Conservation (phyloP, 2,329 filamentous ascomycete genomes). For the Parascedosporium putredinis region DNA sequence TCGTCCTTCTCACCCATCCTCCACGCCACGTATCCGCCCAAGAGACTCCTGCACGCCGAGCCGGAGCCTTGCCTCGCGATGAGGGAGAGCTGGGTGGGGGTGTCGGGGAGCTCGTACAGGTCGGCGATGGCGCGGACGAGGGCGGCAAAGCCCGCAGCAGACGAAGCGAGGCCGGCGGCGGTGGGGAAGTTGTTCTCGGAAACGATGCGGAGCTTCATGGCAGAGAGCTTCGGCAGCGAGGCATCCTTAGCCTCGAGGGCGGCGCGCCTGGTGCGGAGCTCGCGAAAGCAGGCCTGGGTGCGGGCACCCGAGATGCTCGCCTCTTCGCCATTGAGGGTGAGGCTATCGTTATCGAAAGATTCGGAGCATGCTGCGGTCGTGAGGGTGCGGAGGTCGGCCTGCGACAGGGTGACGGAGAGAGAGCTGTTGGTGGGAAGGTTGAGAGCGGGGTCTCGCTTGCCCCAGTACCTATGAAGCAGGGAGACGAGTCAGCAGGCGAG, state of each 20-base stretch:
- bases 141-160: constrained; percentile 59
- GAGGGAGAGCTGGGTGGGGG: constrained; percentile 71
- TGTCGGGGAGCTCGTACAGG: constrained; percentile 75
- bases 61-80: constrained; percentile 92
- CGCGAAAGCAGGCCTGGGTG: constrained; percentile 88
- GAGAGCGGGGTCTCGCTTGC: constrained; percentile 85
- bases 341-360: constrained; percentile 56
- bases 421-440: constrained; percentile 98
- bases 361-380: constrained; percentile 88
- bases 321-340: constrained; percentile 72
- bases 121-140: constrained; percentile 80
- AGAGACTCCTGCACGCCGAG: constrained; percentile 84
- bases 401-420: constrained; percentile 90
- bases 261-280: constrained; percentile 67
- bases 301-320: constrained; percentile 82
- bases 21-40: constrained; percentile 96
- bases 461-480: constrained; percentile 84
- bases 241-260: constrained; percentile 62
- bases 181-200: constrained; percentile 99
- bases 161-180: constrained; percentile 75
- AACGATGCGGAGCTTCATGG: constrained; percentile 71
- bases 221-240: constrained; percentile 71
- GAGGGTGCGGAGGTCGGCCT: constrained; percentile 85
- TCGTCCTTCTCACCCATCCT: constrained; percentile 65
- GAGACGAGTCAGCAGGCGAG: neutral